Percentiles rank a stretch among this genome's conserved stretches.
These are phyloP conservation scores for Citrus sinensis DNA, from an alignment of 345 rosid genomes.

Conservation along the genomic window DNA sequence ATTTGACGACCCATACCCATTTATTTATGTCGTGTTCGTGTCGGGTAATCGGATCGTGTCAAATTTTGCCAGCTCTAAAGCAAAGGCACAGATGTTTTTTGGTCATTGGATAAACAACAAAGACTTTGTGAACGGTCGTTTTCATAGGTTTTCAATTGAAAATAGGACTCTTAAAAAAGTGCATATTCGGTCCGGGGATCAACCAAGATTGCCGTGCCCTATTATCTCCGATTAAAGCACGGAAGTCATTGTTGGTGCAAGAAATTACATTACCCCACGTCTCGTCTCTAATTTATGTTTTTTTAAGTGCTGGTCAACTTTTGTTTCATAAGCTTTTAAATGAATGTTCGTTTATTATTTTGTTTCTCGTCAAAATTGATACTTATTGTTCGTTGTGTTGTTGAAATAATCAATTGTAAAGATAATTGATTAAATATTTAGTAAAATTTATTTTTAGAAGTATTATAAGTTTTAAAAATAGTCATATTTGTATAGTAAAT, in stretches of 20 bases:
- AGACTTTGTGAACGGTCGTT: too few relatives aligned
- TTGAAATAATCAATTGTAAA: rapidly evolving
- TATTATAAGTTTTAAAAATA: too few relatives aligned
- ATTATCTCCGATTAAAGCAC: too few relatives aligned
- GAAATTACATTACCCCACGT: background rate
- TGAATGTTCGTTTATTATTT: background rate
- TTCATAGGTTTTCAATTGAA: too few relatives aligned
- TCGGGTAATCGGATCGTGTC: too few relatives aligned
- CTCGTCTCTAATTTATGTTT: background rate
- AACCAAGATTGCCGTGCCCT: background rate
- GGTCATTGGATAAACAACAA: background rate
- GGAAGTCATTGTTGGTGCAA: background rate
- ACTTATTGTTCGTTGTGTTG: rapidly evolving
- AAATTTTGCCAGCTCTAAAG: too few relatives aligned
- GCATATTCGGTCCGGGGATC: background rate
- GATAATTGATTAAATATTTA: too few relatives aligned
- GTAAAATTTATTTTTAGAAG: too few relatives aligned
- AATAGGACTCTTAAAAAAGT: background rate
- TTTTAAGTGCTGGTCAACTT: background rate
- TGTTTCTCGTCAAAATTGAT: background rate
- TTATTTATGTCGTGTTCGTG: too few relatives aligned
- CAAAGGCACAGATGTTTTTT: background rate
- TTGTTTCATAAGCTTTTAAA: background rate
- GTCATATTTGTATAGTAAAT: rapidly evolving
- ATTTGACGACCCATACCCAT: too few relatives aligned